These are phyloP conservation scores for Coemansia reversa DNA, from an alignment of 192 early-diverging fungal species.

Conservation along the genomic window DNA sequence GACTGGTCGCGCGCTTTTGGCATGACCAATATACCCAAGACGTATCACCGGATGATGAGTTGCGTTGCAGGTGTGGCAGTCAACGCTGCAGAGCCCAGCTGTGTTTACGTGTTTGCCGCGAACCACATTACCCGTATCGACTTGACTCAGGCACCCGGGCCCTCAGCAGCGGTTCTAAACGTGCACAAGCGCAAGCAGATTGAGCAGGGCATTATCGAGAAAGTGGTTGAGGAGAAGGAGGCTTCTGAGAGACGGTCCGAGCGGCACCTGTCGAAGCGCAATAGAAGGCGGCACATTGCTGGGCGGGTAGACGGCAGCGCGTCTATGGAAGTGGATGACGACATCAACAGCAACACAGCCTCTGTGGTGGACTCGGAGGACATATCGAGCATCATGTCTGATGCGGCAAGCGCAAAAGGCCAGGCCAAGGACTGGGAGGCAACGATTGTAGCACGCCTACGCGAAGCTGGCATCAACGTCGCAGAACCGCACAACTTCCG, in stretches of 20 bases:
- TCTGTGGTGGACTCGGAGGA: constrained; percentile 15
- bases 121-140: constrained; percentile 75
- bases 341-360: constrained; percentile 11
- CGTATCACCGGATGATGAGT: constrained; percentile 65
- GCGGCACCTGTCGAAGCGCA: constrained; percentile 47
- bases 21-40: constrained; percentile 59
- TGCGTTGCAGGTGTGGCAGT: constrained; percentile 72
- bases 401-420: constrained; percentile 12
- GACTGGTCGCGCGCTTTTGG: constrained; percentile 82
- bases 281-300: constrained; percentile 44
- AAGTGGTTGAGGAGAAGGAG: constrained; percentile 45
- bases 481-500: constrained; percentile 62
- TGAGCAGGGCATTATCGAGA: constrained; percentile 43
- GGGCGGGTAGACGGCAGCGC: constrained; percentile 24
- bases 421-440: constrained; percentile 43
- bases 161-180: constrained; percentile 56
- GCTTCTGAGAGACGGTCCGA: constrained; percentile 41
- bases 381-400: constrained; percentile 11
- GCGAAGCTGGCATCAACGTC: constrained; percentile 52
- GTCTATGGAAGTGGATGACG: constrained; percentile 37
- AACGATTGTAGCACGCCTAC: constrained; percentile 41
- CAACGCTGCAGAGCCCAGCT: constrained; percentile 62
- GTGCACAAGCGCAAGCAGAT: constrained; percentile 61
- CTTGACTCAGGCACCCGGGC: constrained; percentile 59
- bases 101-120: constrained; percentile 68